Evolutionary conservation across 2,329 filamentous ascomycete genomes (phyloP), one percentile per base, ranked within the genome.

Genomic region (Botrytis squamosa): DNA sequence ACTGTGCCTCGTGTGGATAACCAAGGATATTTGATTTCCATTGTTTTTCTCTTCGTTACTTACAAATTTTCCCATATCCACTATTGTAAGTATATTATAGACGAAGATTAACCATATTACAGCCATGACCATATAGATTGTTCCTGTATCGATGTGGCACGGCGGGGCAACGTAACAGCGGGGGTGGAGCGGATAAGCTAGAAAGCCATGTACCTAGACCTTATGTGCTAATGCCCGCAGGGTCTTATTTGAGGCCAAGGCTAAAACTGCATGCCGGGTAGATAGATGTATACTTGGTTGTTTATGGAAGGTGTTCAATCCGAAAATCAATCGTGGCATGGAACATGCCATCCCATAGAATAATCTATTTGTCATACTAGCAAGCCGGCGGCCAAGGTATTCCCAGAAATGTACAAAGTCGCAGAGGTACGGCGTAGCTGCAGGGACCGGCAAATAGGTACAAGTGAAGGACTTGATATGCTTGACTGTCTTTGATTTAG

Each of bases 321-420:
- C 49, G 16, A 57, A 40, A 42, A 57, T 12, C 49, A 55, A 68
- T 68, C 49, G 46, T 42, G 65, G 36, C 40, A 57, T 52, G 25
- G 18, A 68, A 68, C 16, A 66, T 68, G 36, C 40, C 36, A 68
- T 33, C 18, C 38, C n/a, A 57, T 68, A 33, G 66, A 68, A 68
- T 57, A 68, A 42, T 68, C 66, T 33, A 59, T 69, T 69, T 57
- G 66, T 69, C 66, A 69, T 57, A 33, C 18, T 42, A 44, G 60
- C 60, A 62, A 55, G 66, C 49, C 49, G 49, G 14, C 38, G 66
- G 49, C 18, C 66, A 69, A 18, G 49, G 36, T 33, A 44, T 57
- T 44, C 20, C 49, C 49, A 57, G 40, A 68, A 29, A 25, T 42
- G 36, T 42, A n/a, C 49, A 9, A 42, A 33, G 25, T 25, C n/a